Conservation (phyloP, 306 rosid species). For the Datisca glomerata region DNA sequence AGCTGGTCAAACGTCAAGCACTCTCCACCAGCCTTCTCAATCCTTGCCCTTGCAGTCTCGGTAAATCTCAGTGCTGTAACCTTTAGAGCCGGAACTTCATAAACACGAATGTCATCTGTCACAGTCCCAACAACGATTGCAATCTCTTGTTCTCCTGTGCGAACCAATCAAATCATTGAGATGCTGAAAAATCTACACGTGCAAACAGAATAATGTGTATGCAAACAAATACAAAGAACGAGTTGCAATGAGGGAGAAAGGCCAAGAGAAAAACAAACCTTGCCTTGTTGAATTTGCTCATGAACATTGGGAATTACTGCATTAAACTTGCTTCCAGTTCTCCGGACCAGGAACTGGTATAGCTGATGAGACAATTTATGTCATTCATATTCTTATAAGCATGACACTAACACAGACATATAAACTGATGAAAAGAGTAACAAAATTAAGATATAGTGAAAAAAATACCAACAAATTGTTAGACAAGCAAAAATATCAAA, state of each 20-base stretch:
- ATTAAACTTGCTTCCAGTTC: conserved; percentile 71
- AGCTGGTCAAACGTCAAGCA: too few species aligned
- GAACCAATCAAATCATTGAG: background rate
- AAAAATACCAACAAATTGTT: background rate
- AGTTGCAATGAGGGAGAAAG: too few species aligned
- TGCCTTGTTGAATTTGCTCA: conserved; percentile 81
- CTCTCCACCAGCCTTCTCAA: too few species aligned
- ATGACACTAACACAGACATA: too few species aligned
- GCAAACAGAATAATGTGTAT: too few species aligned
- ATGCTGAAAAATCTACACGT: background rate
- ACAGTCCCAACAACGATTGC: conserved; percentile 64
- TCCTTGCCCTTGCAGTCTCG: conserved; percentile 69
- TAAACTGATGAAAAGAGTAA: too few species aligned
- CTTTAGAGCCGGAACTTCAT: conserved; percentile 60
- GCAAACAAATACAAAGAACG: too few species aligned
- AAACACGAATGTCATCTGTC: too few species aligned
- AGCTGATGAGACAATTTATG: too few species aligned
- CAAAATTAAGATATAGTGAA: background rate
- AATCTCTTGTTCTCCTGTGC: conserved; percentile 34
- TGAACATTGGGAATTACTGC: conserved; percentile 69
- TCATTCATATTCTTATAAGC: background rate
- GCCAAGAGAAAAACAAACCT: conserved; percentile 34
- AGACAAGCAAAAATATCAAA: background rate
- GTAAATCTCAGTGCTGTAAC: conserved; percentile 80
- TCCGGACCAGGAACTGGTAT: conserved; percentile 77